A percentile compares a stretch with the other conserved stretches of the same genome.
phyloP scores from a whole-genome alignment of 257 asterid genomes.

The Solanum chilense region DNA sequence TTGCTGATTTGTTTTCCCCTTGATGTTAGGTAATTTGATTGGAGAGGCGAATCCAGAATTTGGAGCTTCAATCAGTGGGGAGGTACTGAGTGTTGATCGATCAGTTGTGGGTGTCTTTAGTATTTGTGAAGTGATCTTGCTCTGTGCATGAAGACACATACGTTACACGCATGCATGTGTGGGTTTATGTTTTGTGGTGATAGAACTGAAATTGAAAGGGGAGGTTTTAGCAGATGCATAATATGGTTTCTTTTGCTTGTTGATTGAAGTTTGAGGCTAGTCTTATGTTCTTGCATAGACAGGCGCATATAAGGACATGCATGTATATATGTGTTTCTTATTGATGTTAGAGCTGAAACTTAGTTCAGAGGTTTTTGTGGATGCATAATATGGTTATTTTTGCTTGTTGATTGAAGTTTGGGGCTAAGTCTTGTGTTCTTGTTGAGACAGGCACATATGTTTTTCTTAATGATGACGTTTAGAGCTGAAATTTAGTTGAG shows the following conservation, averaged over 20 bases:
- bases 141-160: not conserved
- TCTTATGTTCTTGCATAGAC: not conserved
- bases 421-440: not conserved
- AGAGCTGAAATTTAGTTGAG: not conserved
- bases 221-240: not conserved
- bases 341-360: not conserved
- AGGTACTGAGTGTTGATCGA: not conserved
- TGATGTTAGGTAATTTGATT: not conserved
- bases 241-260: not conserved
- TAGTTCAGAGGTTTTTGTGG: not conserved
- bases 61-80: not conserved
- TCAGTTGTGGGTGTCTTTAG: not conserved
- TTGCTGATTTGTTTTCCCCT: not conserved
- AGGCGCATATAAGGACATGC: not conserved
- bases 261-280: not conserved
- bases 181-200: not conserved
- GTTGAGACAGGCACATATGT: not conserved
- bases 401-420: not conserved
- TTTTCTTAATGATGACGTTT: not conserved
- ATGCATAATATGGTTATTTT: not conserved
- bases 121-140: not conserved
- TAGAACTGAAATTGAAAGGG: not conserved
- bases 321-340: not conserved
- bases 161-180: not conserved
- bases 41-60: not conserved